Base-by-base conservation (phyloP, 2,329 filamentous ascomycete species). In the Nemania bipapillata region DNA sequence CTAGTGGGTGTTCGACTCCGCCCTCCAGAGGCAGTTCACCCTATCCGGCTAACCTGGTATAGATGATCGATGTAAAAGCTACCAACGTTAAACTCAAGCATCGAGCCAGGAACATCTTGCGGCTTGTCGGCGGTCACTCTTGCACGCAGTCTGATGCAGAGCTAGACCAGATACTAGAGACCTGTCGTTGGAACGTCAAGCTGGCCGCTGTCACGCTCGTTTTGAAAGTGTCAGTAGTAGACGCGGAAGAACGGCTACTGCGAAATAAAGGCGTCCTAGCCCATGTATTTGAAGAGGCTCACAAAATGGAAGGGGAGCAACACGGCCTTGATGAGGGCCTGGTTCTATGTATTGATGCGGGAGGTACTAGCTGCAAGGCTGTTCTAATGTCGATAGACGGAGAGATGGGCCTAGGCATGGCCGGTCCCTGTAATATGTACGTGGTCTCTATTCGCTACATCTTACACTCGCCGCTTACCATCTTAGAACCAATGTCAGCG, bases 31-130 rank as follows among this genome's bases (percentile, higher is more conserved):
- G 54, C 20, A 15, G 12, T 24, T 30, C 6, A 50, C 30, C 37
- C n/a, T 22, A 12, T 40, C 55, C n/a, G n/a, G n/a, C n/a, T 67
- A 28, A 67, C 57, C 57, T 5, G 20, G 15, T 17, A n/a, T 20
- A 69, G 62, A 69, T 69, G 66, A 63, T 69, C 35, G 66, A 69
- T 15, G 62, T 69, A 15, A 69, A 62, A 63, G 66, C 66, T 24
- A 69, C 62, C 45, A 69, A 69, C 35, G 11, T 58, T 11, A 69
- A 69, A 22, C 66, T 69, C 22, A 56, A 63, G 66, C 66, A 69
- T 24, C 57, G 66, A 55, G 66, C 66, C 28, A 56, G 62, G 11
- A 65, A 69, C 35, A 69, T 69, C 7, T 35, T 69, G 1, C 66
- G 66, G 8, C 35, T 54, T 30, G 37, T 69, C 28, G 57, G 56